Base-by-base conservation (phyloP, 2,329 filamentous ascomycete genomes). In the Emmonsia crescens region DNA sequence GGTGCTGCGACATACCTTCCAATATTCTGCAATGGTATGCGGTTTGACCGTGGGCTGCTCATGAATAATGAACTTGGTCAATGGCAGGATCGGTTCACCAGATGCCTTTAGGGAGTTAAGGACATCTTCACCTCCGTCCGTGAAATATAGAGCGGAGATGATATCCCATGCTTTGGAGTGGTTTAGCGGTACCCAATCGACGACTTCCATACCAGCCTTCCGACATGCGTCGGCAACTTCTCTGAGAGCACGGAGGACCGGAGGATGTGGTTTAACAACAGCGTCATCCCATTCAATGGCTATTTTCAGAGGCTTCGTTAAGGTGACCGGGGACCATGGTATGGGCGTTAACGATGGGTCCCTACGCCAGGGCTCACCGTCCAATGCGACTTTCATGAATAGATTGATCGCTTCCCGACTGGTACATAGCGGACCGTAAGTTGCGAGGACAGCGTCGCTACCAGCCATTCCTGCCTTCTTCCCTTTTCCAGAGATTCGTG, bases 351-450 rank as follows among this genome's bases (percentile, higher is more conserved):
- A 68, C 36, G 71, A 69, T 8, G 73, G 70, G 63, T 78, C 76
- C 55, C 73, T 64, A 14, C 69, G 62, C 76, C 76, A 77, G 3
- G 74, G 72, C 59, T 71, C 62, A 5, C 68, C 63, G 29, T 66
- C 66, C 5, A 77, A 62, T 3, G 78, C 68, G 0, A 71, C 63
- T 57, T 68, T 71, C 62, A 74, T 66, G 57, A 74, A 68, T 16
- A 73, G 44, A 55, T 62, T 66, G 21, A 73, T 52, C n/a, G 61
- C 49, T 61, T 78, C 77, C 1, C 82, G 73, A 1, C 81, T 84
- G 0, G 81, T 81, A 0, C 82, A 82, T 9, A 91, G 70, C 0
- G 85, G 85, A 0, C 86, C 87, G 12, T 86, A 80, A 0, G 86
- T 83, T 0, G 82, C 68, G 29, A 70, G 70, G 59, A 76, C 75